Conservation (phyloP, 2,329 filamentous ascomycete species). For the Fusarium graminum region DNA sequence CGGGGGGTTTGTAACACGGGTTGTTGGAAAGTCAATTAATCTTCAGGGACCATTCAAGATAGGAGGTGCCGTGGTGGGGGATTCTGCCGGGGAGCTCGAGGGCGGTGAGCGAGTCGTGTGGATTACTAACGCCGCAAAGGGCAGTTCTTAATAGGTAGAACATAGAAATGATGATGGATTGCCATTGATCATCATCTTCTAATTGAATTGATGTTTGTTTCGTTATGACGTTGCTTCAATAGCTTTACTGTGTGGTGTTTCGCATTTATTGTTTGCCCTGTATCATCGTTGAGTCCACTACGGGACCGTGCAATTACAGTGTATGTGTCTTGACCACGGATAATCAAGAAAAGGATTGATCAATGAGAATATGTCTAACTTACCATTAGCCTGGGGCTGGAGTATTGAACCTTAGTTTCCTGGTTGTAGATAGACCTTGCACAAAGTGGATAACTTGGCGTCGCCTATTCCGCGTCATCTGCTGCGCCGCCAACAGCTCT, state of each 20-base stretch:
- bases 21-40: constrained; percentile 19
- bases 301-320: not conserved
- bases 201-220: not conserved
- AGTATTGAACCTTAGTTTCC: not conserved
- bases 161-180: too few species aligned
- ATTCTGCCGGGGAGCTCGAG: constrained; percentile 43
- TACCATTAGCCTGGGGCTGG: too few species aligned
- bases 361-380: too few species aligned
- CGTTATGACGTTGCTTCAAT: not conserved
- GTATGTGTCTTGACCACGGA: not conserved
- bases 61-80: constrained; percentile 44
- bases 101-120: constrained; percentile 39
- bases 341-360: too few species aligned
- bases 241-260: not conserved
- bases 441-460: constrained; percentile 29
- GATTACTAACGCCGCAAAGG: constrained; percentile 9
- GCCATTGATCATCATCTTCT: too few species aligned
- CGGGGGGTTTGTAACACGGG: constrained; percentile 16
- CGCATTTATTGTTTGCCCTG: not conserved
- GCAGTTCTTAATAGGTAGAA: not conserved
- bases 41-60: constrained; percentile 31
- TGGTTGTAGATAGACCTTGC: not conserved
- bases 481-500: constrained; percentile 20
- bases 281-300: not conserved
- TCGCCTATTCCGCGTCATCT: constrained; percentile 33